Evolutionary conservation across 148 eudicot genomes (phyloP).

Genomic region (Diospyros kaki): DNA sequence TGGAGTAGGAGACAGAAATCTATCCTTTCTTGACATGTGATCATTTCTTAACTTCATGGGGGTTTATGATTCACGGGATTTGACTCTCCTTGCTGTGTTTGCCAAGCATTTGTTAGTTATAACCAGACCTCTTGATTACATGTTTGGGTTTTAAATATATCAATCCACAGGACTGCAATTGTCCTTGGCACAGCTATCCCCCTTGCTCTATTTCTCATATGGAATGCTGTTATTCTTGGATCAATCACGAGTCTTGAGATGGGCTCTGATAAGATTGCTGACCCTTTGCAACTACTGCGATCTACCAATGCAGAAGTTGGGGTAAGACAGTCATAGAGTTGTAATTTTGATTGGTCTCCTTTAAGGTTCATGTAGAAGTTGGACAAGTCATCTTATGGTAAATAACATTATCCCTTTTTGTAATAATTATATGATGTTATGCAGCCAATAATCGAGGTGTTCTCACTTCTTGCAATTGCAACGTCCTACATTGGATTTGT

Average conservation of each 20-base stretch:
- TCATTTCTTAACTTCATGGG: neutral
- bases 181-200: constrained; percentile 84
- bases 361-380: neutral
- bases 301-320: constrained; percentile 74
- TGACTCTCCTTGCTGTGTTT: neutral
- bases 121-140: neutral
- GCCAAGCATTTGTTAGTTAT: neutral
- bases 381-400: neutral
- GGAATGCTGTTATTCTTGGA: constrained; percentile 96
- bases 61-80: neutral
- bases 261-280: constrained; percentile 45
- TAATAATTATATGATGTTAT: constrained; percentile 11
- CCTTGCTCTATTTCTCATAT: constrained; percentile 67
- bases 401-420: constrained; percentile 5
- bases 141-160: constrained; percentile 2
- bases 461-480: constrained; percentile 85
- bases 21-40: neutral
- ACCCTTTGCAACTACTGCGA: constrained; percentile 70
- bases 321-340: constrained; percentile 27
- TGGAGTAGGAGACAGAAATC: neutral
- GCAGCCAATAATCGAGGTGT: constrained; percentile 86
- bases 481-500: constrained; percentile 94
- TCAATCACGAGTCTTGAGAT: constrained; percentile 40
- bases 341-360: neutral
- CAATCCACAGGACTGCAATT: constrained; percentile 62